phyloP scores from a whole-genome alignment of 495 filamentous ascomycete genomes.

The Friedmanniomyces simplex region DNA sequence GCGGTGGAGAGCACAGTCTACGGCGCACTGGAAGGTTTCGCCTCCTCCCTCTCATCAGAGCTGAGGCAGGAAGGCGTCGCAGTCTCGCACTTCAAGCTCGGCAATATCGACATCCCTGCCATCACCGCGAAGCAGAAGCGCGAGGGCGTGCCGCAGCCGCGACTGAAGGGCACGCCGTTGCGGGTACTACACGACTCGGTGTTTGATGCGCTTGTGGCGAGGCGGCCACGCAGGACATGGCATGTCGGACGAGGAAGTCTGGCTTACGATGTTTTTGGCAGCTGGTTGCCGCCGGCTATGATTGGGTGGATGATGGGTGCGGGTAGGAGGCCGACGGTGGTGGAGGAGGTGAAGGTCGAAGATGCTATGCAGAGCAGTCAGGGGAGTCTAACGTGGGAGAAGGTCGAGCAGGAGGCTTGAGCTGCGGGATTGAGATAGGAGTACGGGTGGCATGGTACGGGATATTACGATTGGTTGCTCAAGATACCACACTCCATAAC shows the following conservation, averaged over 20 bases:
- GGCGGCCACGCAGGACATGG: conserved; percentile 41
- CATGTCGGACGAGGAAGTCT: conserved; percentile 72
- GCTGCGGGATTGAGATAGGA: background rate
- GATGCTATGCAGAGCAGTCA: conserved; percentile 16
- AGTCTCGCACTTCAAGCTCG: conserved; percentile 75
- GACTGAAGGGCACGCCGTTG: conserved; percentile 52
- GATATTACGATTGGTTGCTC: background rate
- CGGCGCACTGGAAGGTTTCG: conserved; percentile 70
- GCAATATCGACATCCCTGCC: conserved; percentile 62
- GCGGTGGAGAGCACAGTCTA: conserved; percentile 69
- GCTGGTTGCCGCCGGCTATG: conserved; percentile 65
- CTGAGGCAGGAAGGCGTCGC: conserved; percentile 58
- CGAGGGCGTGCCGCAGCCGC: conserved; percentile 20
- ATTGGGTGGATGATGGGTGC: conserved; percentile 87
- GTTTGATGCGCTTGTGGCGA: conserved; percentile 68
- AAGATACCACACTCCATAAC: conserved; percentile 6
- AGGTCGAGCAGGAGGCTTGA: conserved; percentile 24
- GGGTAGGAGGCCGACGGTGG: conserved; percentile 32
- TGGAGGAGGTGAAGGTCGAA: conserved; percentile 6
- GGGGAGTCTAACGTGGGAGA: conserved; percentile 32
- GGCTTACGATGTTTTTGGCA: conserved; percentile 76
- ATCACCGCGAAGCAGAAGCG: conserved; percentile 23
- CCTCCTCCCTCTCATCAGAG: conserved; percentile 63
- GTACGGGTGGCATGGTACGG: background rate
- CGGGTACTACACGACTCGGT: conserved; percentile 73